A percentile compares a stretch with the other conserved stretches of the same genome.
Conservation (phyloP, 192 early-diverging fungal species). For the Gorgonomyces haynaldii region DNA sequence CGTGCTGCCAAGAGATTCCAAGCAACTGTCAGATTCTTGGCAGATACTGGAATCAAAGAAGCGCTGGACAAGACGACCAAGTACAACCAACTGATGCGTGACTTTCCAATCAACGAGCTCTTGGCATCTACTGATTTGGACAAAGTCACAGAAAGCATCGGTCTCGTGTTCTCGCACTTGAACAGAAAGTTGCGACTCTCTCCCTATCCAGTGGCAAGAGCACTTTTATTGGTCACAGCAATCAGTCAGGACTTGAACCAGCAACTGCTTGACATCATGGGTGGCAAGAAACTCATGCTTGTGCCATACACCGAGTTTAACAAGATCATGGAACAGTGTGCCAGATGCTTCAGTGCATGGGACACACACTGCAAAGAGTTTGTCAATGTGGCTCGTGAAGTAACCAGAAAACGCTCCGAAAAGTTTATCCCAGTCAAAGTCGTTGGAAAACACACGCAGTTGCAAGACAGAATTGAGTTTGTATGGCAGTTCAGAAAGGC, state of each 20-base stretch:
- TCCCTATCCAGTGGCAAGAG: constrained; percentile 63
- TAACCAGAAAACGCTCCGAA: constrained; percentile 82
- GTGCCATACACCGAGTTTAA: constrained; percentile 91
- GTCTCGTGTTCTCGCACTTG: constrained; percentile 83
- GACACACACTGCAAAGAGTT: constrained; percentile 94
- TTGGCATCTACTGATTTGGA: constrained; percentile 86
- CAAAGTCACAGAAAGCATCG: constrained; percentile 64
- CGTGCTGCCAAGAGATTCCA: constrained; percentile 97
- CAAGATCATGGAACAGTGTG: constrained; percentile 64
- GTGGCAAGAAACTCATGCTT: constrained; percentile 83
- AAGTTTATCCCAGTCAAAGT: constrained; percentile 95
- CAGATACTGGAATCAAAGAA: constrained; percentile 96
- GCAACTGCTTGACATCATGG: constrained; percentile 77
- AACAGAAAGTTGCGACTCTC: constrained; percentile 96
- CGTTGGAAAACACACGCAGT: constrained; percentile 73
- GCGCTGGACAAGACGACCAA: constrained; percentile 79
- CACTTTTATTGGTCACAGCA: constrained; percentile 84
- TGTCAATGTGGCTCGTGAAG: constrained; percentile 84
- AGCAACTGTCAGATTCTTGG: constrained; percentile 91
- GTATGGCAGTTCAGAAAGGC: constrained; percentile 86
- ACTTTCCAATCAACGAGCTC: constrained; percentile 96
- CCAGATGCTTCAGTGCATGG: constrained; percentile 86
- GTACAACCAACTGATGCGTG: constrained; percentile 97
- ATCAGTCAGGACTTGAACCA: constrained; percentile 93
- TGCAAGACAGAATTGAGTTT: constrained; percentile 89